Evolutionary conservation across 176 grass and related monocot genomes (phyloP), one percentile per base, ranked within the genome.

Genomic region (Ampelocalamus luodianensis): DNA sequence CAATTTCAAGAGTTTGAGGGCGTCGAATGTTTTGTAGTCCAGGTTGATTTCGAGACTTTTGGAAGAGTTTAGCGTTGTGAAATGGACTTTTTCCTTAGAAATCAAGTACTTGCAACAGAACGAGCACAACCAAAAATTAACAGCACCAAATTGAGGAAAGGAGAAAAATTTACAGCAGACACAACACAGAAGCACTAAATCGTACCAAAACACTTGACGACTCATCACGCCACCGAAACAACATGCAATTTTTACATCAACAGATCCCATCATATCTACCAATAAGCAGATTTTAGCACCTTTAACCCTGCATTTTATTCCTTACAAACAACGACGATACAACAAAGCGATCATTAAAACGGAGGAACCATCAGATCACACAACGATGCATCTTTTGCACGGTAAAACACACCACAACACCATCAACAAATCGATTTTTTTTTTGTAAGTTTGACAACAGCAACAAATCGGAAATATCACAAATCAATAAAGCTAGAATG

Each of bases 301-400:
- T 10, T n/a, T 1, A 42, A 76, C 27, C 58, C 37, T 64, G 51
- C 53, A 26, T 55, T 16, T 56, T 4, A 65, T 55, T 64, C 34
- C 45, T 42, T 54, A 14, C 67, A 51, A 54, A 60, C 13, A 20
- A 71, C 1, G 0, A 49, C 20, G 10, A 51, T 10, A 54, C 37
- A 16, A 3, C 43, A 24, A 76, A 84, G 20, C 14, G 62, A 23
- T 5, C 26, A 18, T 65, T 45, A 68, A 36, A 9, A 63, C 12
- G 29, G 42, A 79, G 67, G 11, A 59, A 38, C 71, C 51, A 79
- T 34, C 37, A 64, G 74, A 72, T 63, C 86, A 77, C 32, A n/a
- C 27, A 64, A 83, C 48, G 3, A 44, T 56, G 64, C 24, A 78
- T 85, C 24, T 36, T 59, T 49, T 64, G 65, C 22, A 45, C 17